Conservation (phyloP, 371 early-diverging fungal species). For the Mucor sp. region DNA sequence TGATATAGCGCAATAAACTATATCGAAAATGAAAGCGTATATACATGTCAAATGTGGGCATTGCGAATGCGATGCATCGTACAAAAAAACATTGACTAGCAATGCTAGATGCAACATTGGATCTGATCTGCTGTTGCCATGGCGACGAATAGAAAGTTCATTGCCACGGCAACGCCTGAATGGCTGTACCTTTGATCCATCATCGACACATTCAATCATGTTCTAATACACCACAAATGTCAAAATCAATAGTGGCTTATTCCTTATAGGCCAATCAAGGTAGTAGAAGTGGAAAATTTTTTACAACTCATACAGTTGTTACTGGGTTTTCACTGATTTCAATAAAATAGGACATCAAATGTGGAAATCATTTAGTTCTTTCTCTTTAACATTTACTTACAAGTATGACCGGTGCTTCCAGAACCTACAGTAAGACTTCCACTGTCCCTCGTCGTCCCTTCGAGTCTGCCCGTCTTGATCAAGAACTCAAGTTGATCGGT, state of each 20-base stretch:
- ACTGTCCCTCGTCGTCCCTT: slow-evolving; percentile 99
- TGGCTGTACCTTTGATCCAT: background rate
- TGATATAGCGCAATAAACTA: background rate
- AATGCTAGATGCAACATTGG: too few species aligned
- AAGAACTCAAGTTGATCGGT: slow-evolving; percentile 98
- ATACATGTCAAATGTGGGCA: too few species aligned
- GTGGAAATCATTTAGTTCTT: slow-evolving; percentile 12
- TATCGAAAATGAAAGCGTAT: too few species aligned
- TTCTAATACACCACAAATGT: background rate
- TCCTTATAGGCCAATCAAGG: slow-evolving; percentile 1
- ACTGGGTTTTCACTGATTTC: slow-evolving; percentile 5
- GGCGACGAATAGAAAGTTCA: background rate
- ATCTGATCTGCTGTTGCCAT: background rate
- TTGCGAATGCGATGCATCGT: too few species aligned
- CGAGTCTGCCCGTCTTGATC: slow-evolving; percentile 98
- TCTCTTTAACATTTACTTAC: slow-evolving; percentile 27
- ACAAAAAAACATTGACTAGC: too few species aligned
- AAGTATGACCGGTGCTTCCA: slow-evolving; percentile 52
- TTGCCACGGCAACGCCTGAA: background rate
- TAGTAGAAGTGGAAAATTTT: slow-evolving; percentile 6
- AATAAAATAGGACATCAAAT: slow-evolving; percentile 7
- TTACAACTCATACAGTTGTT: background rate
- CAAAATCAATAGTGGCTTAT: background rate
- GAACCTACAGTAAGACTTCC: slow-evolving; percentile 88
- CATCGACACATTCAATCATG: background rate